Evolutionary conservation across 1,284 basidiomycete species (phyloP).

Genomic region (Cyathus olla): DNA sequence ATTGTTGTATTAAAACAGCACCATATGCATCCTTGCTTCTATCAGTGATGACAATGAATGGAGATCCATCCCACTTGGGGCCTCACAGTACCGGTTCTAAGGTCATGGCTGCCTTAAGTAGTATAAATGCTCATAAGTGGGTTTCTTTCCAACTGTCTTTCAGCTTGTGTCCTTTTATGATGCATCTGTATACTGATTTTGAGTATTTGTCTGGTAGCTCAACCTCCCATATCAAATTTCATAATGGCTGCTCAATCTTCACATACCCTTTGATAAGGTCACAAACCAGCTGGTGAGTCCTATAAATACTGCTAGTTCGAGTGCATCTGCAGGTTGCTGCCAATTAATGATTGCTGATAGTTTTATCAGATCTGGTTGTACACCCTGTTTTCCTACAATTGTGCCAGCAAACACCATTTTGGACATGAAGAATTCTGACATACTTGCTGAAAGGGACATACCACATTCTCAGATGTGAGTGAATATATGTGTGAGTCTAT

Average conservation of each 20-base stretch:
- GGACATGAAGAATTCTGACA: constrained; percentile 27
- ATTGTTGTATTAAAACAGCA: constrained; percentile 35
- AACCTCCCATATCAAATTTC: constrained; percentile 31
- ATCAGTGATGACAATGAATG: constrained; percentile 48
- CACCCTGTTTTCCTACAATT: constrained; percentile 32
- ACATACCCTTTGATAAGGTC: constrained; percentile 41
- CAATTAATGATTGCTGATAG: constrained; percentile 45
- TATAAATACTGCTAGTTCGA: constrained; percentile 30
- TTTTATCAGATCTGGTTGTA: constrained; percentile 38
- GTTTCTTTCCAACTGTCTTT: constrained; percentile 31
- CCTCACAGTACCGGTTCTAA: constrained; percentile 38
- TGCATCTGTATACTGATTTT: constrained; percentile 28
- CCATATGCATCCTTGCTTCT: constrained; percentile 45
- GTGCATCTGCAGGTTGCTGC: constrained; percentile 30
- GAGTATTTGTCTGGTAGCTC: constrained; percentile 26
- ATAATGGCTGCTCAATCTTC: constrained; percentile 34
- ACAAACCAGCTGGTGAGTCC: constrained; percentile 38
- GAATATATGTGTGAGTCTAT: constrained; percentile 12
- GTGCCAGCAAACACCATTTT: constrained; percentile 42
- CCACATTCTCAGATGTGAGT: constrained; percentile 12
- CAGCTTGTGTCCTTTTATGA: constrained; percentile 27
- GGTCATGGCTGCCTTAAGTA: constrained; percentile 35
- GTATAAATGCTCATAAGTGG: constrained; percentile 38
- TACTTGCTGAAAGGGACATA: constrained; percentile 24
- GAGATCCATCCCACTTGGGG: constrained; percentile 38